phyloP scores from a whole-genome alignment of 2,329 filamentous ascomycete genomes.

The Clonostachys chloroleuca region DNA sequence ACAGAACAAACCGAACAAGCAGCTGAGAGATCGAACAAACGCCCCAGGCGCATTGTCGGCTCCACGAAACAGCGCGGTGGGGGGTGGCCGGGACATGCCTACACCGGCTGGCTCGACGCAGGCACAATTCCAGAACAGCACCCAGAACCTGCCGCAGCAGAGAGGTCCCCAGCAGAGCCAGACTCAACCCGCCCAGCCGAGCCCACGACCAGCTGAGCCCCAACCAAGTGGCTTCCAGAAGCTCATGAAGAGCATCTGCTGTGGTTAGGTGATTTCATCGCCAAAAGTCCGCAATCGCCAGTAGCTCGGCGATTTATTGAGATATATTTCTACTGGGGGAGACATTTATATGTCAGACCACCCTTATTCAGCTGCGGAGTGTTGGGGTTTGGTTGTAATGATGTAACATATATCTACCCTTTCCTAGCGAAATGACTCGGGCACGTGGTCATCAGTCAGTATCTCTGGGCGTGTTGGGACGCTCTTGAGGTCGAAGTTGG shows the following conservation, averaged over 20 bases:
- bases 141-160: constrained; percentile 74
- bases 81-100: constrained; percentile 69
- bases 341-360: too few species aligned
- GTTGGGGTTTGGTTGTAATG: too few species aligned
- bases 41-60: constrained; percentile 67
- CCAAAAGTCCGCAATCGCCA: too few species aligned
- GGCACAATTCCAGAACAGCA: constrained; percentile 95
- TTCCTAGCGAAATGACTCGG: too few species aligned
- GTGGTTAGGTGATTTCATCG: constrained; percentile 50
- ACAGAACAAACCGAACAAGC: constrained; percentile 76
- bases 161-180: constrained; percentile 57
- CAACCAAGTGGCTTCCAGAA: constrained; percentile 85
- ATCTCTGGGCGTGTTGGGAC: too few species aligned
- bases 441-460: too few species aligned
- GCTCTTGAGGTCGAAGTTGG: too few species aligned
- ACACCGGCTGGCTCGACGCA: constrained; percentile 89
- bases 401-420: too few species aligned
- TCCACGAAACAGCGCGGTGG: constrained; percentile 73
- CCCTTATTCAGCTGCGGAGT: too few species aligned
- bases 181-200: constrained; percentile 47
- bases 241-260: constrained; percentile 89
- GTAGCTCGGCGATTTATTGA: too few species aligned
- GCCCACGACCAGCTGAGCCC: constrained; percentile 57
- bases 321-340: too few species aligned
- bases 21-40: constrained; percentile 72